Evolutionary conservation across 1,284 basidiomycete genomes (phyloP).

Genomic region (Uromyces viciae-fabae): DNA sequence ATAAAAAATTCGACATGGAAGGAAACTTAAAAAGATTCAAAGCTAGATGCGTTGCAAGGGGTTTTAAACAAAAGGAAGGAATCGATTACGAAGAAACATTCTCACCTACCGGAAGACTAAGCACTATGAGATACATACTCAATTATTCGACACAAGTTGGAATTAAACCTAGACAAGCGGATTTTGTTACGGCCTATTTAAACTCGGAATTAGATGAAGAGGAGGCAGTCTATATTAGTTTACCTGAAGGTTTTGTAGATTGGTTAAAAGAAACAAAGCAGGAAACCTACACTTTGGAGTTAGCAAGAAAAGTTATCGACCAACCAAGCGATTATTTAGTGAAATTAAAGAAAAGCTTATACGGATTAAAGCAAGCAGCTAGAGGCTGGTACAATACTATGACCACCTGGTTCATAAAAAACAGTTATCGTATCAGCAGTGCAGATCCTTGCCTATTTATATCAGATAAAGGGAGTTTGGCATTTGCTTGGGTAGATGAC

Average conservation of each 20-base stretch:
- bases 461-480: neutral
- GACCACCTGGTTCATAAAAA: neutral
- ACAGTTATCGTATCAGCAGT: neutral
- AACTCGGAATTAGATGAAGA: conserved; percentile 5
- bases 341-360: conserved; percentile 14
- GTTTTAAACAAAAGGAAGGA: conserved; percentile 4
- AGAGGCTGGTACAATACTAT: too few species aligned
- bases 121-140: neutral
- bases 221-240: neutral
- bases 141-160: neutral
- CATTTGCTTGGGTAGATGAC: conserved; percentile 13
- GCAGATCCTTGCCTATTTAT: conserved; percentile 33
- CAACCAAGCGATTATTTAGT: neutral
- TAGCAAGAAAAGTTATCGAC: neutral
- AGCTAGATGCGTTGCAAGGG: neutral
- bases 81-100: too few species aligned
- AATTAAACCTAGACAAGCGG: neutral
- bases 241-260: neutral
- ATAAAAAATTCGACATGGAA: too few species aligned
- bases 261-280: conserved; percentile 8
- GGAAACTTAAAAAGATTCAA: too few species aligned
- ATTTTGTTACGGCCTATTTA: too few species aligned
- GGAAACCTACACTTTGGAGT: too few species aligned
- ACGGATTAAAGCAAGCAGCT: conserved; percentile 31
- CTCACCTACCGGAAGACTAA: too few species aligned